Evolutionary conservation across 129 eudicot genomes (phyloP).

Genomic region (Tagetes patula): DNA sequence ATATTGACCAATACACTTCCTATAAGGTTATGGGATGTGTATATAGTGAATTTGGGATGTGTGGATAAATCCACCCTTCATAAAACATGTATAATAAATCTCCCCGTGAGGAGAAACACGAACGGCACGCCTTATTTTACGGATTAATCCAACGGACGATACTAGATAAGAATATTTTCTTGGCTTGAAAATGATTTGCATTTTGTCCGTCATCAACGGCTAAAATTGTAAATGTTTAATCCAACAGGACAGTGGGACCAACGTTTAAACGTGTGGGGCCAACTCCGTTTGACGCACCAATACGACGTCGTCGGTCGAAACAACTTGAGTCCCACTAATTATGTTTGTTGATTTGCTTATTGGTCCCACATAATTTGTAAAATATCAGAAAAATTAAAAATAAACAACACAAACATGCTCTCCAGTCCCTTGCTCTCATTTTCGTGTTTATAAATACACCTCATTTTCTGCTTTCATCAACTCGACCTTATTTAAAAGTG

Average conservation of each 20-base stretch:
- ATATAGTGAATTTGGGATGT: too few relatives aligned
- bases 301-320: slow-evolving; percentile 27
- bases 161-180: not conserved
- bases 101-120: slow-evolving; percentile 22
- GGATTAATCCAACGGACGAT: slow-evolving; percentile 21
- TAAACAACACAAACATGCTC: slow-evolving; percentile 23
- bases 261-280: slow-evolving; percentile 34
- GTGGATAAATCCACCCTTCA: too few relatives aligned
- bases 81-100: not conserved
- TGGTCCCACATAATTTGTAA: not conserved
- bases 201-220: slow-evolving; percentile 49
- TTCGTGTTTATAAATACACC: not conserved
- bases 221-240: slow-evolving; percentile 25
- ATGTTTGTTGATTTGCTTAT: not conserved
- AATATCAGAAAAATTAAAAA: not conserved
- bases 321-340: slow-evolving; percentile 37
- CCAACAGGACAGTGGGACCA: slow-evolving; percentile 2
- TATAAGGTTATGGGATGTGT: too few relatives aligned
- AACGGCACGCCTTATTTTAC: slow-evolving; percentile 23
- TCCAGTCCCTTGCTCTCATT: slow-evolving; percentile 23
- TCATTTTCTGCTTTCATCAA: slow-evolving; percentile 1
- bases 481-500: too few relatives aligned
- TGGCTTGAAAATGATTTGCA: slow-evolving; percentile 27
- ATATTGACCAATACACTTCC: too few relatives aligned
- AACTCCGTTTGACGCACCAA: slow-evolving; percentile 17